Conservation (phyloP, 169 alveolate species). For the Fabrea salina region DNA sequence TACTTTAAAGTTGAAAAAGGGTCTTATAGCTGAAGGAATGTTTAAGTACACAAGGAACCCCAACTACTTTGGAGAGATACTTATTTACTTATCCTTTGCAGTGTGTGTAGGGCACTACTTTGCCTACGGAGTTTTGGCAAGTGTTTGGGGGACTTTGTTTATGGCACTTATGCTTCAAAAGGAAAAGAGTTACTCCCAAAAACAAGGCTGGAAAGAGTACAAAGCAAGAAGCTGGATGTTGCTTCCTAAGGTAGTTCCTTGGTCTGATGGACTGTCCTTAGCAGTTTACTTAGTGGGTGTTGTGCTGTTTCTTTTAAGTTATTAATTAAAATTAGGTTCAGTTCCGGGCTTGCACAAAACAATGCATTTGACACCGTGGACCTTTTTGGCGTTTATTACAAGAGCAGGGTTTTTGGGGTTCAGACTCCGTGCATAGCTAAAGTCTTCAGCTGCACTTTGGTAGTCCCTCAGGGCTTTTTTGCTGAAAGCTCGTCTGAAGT, state of each 20-base stretch:
- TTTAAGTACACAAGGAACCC: slow-evolving; percentile 72
- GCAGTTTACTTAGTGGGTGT: not conserved
- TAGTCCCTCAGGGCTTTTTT: slow-evolving; percentile 58
- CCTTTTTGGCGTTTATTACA: slow-evolving; percentile 64
- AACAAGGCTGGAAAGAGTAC: slow-evolving; percentile 77
- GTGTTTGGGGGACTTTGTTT: slow-evolving; percentile 58
- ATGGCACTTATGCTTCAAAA: slow-evolving; percentile 57
- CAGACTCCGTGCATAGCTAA: slow-evolving; percentile 66
- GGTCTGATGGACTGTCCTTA: not conserved
- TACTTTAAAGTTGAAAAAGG: slow-evolving; percentile 24
- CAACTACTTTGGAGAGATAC: slow-evolving; percentile 82
- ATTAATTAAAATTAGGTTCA: slow-evolving; percentile 43
- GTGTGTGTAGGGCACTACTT: slow-evolving; percentile 48
- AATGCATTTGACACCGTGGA: slow-evolving; percentile 64
- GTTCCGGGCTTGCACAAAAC: slow-evolving; percentile 79
- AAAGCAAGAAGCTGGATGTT: slow-evolving; percentile 37
- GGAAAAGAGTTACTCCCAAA: slow-evolving; percentile 60
- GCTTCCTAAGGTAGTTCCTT: slow-evolving; percentile 37
- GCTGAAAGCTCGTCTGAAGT: slow-evolving; percentile 79
- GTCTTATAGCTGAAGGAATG: slow-evolving; percentile 40
- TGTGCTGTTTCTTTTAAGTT: not conserved
- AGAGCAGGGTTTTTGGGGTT: slow-evolving; percentile 72
- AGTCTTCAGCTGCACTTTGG: slow-evolving; percentile 78
- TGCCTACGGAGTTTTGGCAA: slow-evolving; percentile 47
- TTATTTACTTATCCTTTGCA: slow-evolving; percentile 74